Evolutionary conservation across 768 basidiomycete genomes (phyloP).

Genomic region (Pisolithus microcarpus): DNA sequence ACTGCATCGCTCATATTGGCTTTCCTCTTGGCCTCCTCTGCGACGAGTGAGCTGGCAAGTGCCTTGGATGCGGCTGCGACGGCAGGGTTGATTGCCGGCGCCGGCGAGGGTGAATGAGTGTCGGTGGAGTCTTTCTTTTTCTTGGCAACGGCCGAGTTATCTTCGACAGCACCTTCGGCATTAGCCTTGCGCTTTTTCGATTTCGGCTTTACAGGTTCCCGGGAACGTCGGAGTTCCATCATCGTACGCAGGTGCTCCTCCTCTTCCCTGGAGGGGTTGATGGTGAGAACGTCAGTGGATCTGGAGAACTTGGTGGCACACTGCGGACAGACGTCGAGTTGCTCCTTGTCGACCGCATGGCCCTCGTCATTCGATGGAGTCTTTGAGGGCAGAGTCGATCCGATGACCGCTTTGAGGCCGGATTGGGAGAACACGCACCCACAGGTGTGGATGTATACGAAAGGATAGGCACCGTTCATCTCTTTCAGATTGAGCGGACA

Average conservation of each 20-base stretch:
- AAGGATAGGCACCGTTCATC: conserved; percentile 88
- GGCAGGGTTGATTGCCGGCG: conserved; percentile 36
- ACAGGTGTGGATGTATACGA: conserved; percentile 79
- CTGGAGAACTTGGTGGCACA: conserved; percentile 66
- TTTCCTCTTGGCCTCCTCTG: conserved; percentile 79
- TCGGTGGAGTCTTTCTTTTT: conserved; percentile 25
- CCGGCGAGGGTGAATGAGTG: conserved; percentile 17
- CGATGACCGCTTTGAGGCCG: conserved; percentile 56
- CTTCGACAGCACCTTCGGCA: conserved; percentile 18
- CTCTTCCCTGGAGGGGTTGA: conserved; percentile 71
- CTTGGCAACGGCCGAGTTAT: conserved; percentile 36
- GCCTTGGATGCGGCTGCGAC: conserved; percentile 55
- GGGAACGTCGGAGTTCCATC: conserved; percentile 53
- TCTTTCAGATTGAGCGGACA: conserved; percentile 91
- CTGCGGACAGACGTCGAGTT: conserved; percentile 65
- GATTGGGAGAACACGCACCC: conserved; percentile 90
- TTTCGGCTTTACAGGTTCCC: conserved; percentile 46
- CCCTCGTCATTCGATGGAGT: conserved; percentile 19
- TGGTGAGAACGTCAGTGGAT: conserved; percentile 43
- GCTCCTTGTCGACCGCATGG: conserved; percentile 19
- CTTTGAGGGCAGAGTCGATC: conserved; percentile 22
- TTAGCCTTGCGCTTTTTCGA: conserved; percentile 59
- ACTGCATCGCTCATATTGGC: conserved; percentile 82
- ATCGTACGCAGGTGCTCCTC: conserved; percentile 47
- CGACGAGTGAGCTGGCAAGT: conserved; percentile 63